phyloP scores from a whole-genome alignment of 495 filamentous ascomycete genomes.

The Aspergillus incahuasiensis region DNA sequence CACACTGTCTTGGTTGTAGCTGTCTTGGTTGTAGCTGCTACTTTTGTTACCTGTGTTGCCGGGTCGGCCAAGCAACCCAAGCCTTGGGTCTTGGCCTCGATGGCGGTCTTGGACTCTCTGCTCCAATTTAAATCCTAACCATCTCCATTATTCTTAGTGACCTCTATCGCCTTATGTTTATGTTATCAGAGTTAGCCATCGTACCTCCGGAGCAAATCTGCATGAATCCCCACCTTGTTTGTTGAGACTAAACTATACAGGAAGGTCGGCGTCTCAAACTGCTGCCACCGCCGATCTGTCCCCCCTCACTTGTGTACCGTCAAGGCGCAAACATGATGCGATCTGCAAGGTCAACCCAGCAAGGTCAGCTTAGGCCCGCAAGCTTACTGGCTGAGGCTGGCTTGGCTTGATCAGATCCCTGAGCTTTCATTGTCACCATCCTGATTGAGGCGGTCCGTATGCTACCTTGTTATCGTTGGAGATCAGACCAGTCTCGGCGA shows the following conservation, averaged over 20 bases:
- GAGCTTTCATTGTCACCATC: slow-evolving; percentile 6
- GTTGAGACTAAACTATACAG: background rate
- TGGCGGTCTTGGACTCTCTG: background rate
- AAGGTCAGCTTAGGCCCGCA: background rate
- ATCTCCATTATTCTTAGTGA: background rate
- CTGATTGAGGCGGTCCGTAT: slow-evolving; percentile 3
- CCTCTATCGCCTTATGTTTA: background rate
- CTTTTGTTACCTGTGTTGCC: too few species aligned
- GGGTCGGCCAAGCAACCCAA: slow-evolving; percentile 10
- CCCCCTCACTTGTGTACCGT: background rate
- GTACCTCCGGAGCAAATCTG: background rate
- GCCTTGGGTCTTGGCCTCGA: slow-evolving; percentile 2
- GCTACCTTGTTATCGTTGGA: slow-evolving; percentile 11
- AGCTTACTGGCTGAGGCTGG: background rate
- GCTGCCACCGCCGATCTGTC: background rate
- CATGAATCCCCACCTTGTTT: background rate
- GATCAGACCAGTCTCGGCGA: background rate
- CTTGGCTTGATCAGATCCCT: background rate
- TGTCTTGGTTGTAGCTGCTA: background rate
- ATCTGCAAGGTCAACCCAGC: slow-evolving; percentile 11
- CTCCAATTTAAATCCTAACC: background rate
- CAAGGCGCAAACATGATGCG: slow-evolving; percentile 5
- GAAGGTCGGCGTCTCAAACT: slow-evolving; percentile 2
- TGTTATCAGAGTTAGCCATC: background rate
- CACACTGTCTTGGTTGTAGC: too few species aligned